phyloP scores from a whole-genome alignment of 179 eudicot genomes.

The Corrigiola litoralis region DNA sequence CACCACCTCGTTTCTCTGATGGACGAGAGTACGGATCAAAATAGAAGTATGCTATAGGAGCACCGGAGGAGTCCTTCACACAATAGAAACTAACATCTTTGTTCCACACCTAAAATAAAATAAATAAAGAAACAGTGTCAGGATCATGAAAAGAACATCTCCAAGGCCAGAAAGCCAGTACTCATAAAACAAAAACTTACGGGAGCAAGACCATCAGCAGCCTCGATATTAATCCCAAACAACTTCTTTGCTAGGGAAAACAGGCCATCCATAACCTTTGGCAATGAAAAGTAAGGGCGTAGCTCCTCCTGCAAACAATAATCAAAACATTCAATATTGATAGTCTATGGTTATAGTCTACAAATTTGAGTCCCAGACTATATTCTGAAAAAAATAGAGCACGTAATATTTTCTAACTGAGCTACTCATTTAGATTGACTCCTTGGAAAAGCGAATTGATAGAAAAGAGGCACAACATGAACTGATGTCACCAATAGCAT shows the following conservation, averaged over 20 bases:
- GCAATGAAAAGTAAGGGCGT: constrained; percentile 95
- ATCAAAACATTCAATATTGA: not conserved
- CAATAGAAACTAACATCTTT: constrained; percentile 79
- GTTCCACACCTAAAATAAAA: constrained; percentile 71
- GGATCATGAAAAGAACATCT: constrained; percentile 1
- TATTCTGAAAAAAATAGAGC: not conserved
- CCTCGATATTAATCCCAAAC: constrained; percentile 64
- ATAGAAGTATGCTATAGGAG: constrained; percentile 80
- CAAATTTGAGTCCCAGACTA: not conserved
- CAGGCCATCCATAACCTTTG: constrained; percentile 98
- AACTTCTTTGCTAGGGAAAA: constrained; percentile 82
- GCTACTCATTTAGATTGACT: too few relatives aligned
- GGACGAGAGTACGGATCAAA: constrained; percentile 99
- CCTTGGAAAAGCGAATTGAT: too few relatives aligned
- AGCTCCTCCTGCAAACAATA: constrained; percentile 67
- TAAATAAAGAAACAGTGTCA: constrained; percentile 6
- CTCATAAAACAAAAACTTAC: constrained; percentile 35
- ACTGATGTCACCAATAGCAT: too few relatives aligned
- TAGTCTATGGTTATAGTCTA: not conserved
- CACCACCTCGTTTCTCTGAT: constrained; percentile 96
- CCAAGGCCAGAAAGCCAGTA: constrained; percentile 2
- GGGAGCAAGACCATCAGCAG: constrained; percentile 94
- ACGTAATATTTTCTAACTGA: not conserved
- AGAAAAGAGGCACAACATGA: too few relatives aligned
- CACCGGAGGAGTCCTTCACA: constrained; percentile 77